These are phyloP conservation scores for Noccaea bulbosa DNA, from an alignment of 345 rosid genomes.

Conservation along the genomic window DNA sequence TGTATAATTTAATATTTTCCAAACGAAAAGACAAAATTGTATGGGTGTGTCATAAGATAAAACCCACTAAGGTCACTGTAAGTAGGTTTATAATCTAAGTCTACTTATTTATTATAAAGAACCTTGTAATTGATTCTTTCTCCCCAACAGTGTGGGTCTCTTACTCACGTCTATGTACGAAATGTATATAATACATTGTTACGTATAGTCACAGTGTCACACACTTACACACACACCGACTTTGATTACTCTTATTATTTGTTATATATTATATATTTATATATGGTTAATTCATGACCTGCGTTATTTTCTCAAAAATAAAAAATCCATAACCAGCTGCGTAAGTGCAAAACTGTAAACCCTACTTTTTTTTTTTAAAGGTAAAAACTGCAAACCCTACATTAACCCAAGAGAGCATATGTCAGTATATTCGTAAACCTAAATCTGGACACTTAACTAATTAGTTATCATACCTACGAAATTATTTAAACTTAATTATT, in stretches of 20 bases:
- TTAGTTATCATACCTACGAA: no score
- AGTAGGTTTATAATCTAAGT: neutral
- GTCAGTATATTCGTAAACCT: neutral
- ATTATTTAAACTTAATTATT: no score
- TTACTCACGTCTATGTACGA: neutral
- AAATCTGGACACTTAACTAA: neutral
- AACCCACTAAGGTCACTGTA: slow-evolving; percentile 8
- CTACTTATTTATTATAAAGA: slow-evolving; percentile 1
- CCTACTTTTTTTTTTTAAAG: neutral
- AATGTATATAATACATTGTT: neutral
- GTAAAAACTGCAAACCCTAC: neutral
- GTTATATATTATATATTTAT: neutral
- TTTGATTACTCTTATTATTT: neutral
- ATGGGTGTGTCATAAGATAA: slow-evolving; percentile 13
- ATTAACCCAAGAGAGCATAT: neutral
- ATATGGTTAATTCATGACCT: neutral
- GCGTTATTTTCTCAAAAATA: neutral
- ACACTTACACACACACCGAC: neutral
- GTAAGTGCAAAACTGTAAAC: neutral
- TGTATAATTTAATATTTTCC: neutral
- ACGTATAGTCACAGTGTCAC: neutral
- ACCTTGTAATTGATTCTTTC: neutral
- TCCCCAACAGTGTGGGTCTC: slow-evolving; percentile 20
- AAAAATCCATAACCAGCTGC: neutral
- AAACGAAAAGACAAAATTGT: neutral